Conservation (phyloP, 352 stramenopile genomes). For the Globisporangium cylindrosporum region DNA sequence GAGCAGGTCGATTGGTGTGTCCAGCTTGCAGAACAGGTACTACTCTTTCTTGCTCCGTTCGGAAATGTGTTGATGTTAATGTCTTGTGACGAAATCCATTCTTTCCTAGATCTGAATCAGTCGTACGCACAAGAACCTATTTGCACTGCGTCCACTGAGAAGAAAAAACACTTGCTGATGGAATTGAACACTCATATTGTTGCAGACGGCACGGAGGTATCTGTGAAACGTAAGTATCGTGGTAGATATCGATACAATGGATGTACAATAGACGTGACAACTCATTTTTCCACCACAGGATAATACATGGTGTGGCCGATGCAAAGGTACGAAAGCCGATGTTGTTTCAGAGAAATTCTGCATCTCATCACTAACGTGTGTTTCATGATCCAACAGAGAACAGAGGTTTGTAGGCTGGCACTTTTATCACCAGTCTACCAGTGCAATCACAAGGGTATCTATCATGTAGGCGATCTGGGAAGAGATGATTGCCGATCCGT, state of each 20-base stretch:
- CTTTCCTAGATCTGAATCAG: constrained; percentile 44
- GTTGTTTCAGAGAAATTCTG: neutral
- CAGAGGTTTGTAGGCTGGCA: neutral
- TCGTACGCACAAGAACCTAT: constrained; percentile 27
- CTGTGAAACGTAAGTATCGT: constrained; percentile 54
- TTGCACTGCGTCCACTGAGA: neutral
- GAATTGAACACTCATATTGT: neutral
- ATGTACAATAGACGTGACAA: neutral
- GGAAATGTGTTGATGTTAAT: neutral
- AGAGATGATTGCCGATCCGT: constrained; percentile 86
- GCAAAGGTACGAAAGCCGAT: constrained; percentile 36
- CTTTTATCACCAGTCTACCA: neutral
- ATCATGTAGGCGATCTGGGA: constrained; percentile 76
- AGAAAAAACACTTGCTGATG: neutral
- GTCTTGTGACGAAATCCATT: neutral
- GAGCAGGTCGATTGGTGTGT: constrained; percentile 55
- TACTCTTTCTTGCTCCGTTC: neutral
- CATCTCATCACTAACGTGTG: neutral
- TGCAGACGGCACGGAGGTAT: constrained; percentile 44
- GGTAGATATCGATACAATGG: neutral
- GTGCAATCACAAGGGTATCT: neutral
- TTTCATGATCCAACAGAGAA: neutral
- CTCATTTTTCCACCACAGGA: constrained; percentile 27
- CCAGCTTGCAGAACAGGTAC: constrained; percentile 56
- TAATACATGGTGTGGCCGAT: constrained; percentile 60